Evolutionary conservation across 768 basidiomycete species (phyloP).

Genomic region (Russula virescens): DNA sequence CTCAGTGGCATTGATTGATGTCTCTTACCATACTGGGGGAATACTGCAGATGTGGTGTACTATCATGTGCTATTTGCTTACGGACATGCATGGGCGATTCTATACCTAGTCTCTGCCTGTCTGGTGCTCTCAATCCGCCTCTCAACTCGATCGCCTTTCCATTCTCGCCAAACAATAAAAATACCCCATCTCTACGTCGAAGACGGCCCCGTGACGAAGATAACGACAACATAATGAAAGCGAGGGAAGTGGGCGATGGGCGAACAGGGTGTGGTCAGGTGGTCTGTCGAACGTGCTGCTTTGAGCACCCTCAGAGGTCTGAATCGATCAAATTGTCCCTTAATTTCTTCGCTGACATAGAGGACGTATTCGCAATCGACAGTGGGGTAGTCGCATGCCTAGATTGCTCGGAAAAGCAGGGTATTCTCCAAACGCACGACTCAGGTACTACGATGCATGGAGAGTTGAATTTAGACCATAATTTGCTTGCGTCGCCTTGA

Average conservation of each 20-base stretch:
- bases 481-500: slow-evolving; percentile 1
- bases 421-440: background rate
- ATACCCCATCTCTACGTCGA: background rate
- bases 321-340: slow-evolving; percentile 14
- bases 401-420: slow-evolving; percentile 10
- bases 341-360: background rate
- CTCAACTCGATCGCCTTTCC: slow-evolving; percentile 30
- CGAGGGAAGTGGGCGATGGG: background rate
- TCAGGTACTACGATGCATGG: background rate
- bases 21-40: background rate
- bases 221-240: background rate
- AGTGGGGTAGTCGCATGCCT: slow-evolving; percentile 14
- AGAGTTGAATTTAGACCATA: background rate
- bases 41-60: slow-evolving; percentile 34
- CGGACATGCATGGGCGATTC: slow-evolving; percentile 38
- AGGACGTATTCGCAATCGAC: background rate
- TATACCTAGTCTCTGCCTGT: slow-evolving; percentile 30
- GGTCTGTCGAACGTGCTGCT: slow-evolving; percentile 43
- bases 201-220: slow-evolving; percentile 16
- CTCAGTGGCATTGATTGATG: background rate
- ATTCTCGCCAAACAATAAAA: slow-evolving; percentile 28
- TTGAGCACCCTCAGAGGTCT: slow-evolving; percentile 39
- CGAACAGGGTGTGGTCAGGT: slow-evolving; percentile 37
- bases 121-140: slow-evolving; percentile 30
- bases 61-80: slow-evolving; percentile 42